Conservation (phyloP, 2,329 filamentous ascomycete genomes). For the Colletotrichum spinosum region DNA sequence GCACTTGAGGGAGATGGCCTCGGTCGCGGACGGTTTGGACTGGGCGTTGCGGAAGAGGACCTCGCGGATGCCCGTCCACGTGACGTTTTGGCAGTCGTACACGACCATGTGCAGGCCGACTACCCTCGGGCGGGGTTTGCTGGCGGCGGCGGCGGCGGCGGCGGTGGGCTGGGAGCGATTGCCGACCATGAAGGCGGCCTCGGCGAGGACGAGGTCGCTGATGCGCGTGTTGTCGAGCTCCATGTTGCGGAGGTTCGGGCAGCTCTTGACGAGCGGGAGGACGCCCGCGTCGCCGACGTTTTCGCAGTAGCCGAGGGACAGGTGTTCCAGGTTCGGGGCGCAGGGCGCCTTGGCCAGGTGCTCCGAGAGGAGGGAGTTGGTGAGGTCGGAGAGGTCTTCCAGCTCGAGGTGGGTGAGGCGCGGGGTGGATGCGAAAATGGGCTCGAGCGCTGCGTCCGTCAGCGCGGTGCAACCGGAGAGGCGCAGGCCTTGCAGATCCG, state of each 20-base stretch:
- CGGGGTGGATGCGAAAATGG: conserved; percentile 80
- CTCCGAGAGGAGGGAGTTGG: conserved; percentile 77
- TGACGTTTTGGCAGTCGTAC: conserved; percentile 92
- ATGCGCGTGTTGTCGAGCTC: conserved; percentile 96
- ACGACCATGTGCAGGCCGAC: conserved; percentile 81
- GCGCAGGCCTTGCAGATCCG: conserved; percentile 84
- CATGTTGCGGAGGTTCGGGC: conserved; percentile 74
- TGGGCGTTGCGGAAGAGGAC: conserved; percentile 88
- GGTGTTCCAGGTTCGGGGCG: conserved; percentile 76
- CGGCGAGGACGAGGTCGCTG: conserved; percentile 85
- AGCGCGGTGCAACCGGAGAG: conserved; percentile 82
- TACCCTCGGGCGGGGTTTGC: conserved; percentile 54
- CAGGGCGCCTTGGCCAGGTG: conserved; percentile 83
- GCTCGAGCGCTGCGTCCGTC: conserved; percentile 78
- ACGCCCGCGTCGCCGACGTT: conserved; percentile 85
- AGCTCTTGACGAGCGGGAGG: conserved; percentile 83
- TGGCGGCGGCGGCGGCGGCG: conserved; percentile 49
- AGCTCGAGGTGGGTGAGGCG: conserved; percentile 87
- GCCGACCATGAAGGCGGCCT: conserved; percentile 85
- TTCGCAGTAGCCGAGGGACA: conserved; percentile 93
- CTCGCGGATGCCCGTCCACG: conserved; percentile 91
- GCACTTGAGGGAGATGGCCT: conserved; percentile 86
- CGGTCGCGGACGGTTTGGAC: conserved; percentile 63
- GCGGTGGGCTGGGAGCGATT: conserved; percentile 60
- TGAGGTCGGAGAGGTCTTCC: conserved; percentile 84